Base-by-base conservation (phyloP, 768 basidiomycete genomes). In the Tylopilus rubrobrunneus region DNA sequence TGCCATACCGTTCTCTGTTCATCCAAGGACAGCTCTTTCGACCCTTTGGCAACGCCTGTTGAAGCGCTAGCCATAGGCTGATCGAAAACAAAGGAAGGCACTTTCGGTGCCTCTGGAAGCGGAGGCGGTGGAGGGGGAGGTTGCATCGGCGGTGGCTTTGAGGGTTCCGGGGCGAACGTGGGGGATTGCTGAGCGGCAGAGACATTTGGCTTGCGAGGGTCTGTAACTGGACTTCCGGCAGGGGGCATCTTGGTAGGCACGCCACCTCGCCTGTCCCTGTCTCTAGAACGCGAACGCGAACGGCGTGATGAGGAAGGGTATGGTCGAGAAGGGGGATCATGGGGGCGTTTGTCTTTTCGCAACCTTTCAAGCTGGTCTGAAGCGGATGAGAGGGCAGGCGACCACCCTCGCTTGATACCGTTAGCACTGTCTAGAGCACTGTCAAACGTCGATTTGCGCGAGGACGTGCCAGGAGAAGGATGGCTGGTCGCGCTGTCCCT, bases 1-100 rank as follows among this genome's bases (percentile, higher is more conserved):
- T 70, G 63, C 76, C 76, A 77, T 41, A 68, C 60, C 25, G 53
- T 58, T n/a, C 65, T 66, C 45, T 71, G 74, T 47, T 77, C 74
- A 4, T 72, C 73, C 21, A 64, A 33, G n/a, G 73, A 63, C 19
- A 67, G 39, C 11, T 60, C 66, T 45, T 66, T 67, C 17, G 42
- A 14, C 25, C 52, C 53, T 45, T 29, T 61, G 23, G 53, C n/a
- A 28, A 31, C 8, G 10, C 47, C 25, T 34, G 39, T 48, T 25
- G 23, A 44, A 9, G 51, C 37, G 48, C 34, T 37, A 14, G 50
- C 19, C 21, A 47, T 39, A 15, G 50, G 59, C 21, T 60, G 62
- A 19, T 39, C 42, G 19, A 53, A 61, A 39, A 23, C 52, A 45
- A 68, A 67, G 25, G 62, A 34, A 0, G 65, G 68, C 6, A 51